A percentile compares a stretch with the other conserved stretches of the same genome.
Conservation (phyloP, 1,284 basidiomycete species). For the Microbotryomycetes sp. region DNA sequence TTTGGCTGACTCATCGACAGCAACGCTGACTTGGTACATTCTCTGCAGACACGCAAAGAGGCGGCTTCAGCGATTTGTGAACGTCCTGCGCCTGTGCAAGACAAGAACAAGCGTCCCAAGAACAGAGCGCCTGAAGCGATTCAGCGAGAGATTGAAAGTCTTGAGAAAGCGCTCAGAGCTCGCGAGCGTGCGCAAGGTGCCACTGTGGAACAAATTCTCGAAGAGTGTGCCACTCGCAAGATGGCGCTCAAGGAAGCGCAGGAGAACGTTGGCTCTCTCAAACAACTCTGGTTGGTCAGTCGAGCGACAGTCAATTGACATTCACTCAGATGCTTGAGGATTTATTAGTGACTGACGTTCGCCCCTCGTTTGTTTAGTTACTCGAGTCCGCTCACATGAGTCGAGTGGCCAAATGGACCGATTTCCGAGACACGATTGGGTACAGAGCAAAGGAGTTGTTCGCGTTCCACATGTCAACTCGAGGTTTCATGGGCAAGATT, state of each 20-base stretch:
- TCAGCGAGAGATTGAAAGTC: conserved; percentile 56
- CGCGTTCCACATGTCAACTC: conserved; percentile 68
- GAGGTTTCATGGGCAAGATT: conserved; percentile 56
- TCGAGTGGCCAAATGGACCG: conserved; percentile 71
- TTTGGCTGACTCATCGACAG: not conserved
- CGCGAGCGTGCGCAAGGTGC: conserved; percentile 68
- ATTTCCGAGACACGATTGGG: conserved; percentile 78
- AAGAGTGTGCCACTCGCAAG: conserved; percentile 48
- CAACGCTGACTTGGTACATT: conserved; percentile 7
- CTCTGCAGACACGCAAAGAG: conserved; percentile 56
- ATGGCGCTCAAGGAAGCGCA: conserved; percentile 50
- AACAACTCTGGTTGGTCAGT: conserved; percentile 49
- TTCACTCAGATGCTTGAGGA: not conserved
- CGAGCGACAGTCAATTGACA: not conserved
- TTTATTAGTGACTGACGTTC: not conserved
- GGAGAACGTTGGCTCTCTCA: conserved; percentile 49
- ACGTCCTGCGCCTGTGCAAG: conserved; percentile 39
- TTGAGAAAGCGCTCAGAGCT: conserved; percentile 60
- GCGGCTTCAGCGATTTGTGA: conserved; percentile 60
- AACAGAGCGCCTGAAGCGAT: conserved; percentile 49
- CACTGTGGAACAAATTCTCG: conserved; percentile 66
- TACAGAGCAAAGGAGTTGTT: conserved; percentile 78
- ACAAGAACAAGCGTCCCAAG: conserved; percentile 52
- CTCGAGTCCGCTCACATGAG: conserved; percentile 58
- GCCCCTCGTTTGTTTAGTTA: conserved; percentile 46